Evolutionary conservation across 2,329 filamentous ascomycete species (phyloP).

Genomic region (Neonectria punicea): DNA sequence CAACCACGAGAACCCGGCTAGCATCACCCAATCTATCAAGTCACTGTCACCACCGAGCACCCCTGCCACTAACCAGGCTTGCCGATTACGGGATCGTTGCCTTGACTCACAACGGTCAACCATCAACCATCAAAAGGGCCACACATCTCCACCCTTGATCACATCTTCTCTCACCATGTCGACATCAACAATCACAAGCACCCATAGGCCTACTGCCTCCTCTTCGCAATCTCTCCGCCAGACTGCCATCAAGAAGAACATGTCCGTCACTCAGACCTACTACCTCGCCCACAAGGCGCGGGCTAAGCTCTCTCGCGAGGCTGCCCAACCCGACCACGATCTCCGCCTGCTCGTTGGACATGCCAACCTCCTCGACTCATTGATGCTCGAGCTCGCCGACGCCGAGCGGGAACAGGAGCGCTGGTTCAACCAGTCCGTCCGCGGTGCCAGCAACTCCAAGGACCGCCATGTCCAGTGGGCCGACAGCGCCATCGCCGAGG

Average conservation of each 20-base stretch:
- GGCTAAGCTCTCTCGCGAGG: constrained; percentile 94
- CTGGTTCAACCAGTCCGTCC: constrained; percentile 97
- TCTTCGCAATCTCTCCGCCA: constrained; percentile 43
- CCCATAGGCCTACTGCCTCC: constrained; percentile 41
- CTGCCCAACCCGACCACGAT: constrained; percentile 90
- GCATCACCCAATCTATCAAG: constrained; percentile 44
- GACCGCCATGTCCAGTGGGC: constrained; percentile 89
- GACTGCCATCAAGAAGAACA: constrained; percentile 75
- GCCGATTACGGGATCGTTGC: constrained; percentile 45
- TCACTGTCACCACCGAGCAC: constrained; percentile 44
- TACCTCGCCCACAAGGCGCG: constrained; percentile 97
- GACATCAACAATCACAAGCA: constrained; percentile 40
- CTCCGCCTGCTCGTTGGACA: constrained; percentile 95
- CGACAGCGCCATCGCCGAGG: constrained; percentile 78
- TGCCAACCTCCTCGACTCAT: constrained; percentile 94
- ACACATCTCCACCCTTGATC: constrained; percentile 27
- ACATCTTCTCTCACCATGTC: constrained; percentile 44
- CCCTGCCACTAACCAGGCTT: constrained; percentile 45
- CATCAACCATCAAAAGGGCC: constrained; percentile 39
- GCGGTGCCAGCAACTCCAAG: constrained; percentile 71
- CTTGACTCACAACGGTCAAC: constrained; percentile 42
- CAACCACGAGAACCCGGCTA: constrained; percentile 33
- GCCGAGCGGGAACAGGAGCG: constrained; percentile 95
- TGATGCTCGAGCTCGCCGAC: constrained; percentile 92
- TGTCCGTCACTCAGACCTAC: constrained; percentile 99